Evolutionary conservation across 192 early-diverging fungal species (phyloP).

Genomic region (Umbelopsis isabellina): DNA sequence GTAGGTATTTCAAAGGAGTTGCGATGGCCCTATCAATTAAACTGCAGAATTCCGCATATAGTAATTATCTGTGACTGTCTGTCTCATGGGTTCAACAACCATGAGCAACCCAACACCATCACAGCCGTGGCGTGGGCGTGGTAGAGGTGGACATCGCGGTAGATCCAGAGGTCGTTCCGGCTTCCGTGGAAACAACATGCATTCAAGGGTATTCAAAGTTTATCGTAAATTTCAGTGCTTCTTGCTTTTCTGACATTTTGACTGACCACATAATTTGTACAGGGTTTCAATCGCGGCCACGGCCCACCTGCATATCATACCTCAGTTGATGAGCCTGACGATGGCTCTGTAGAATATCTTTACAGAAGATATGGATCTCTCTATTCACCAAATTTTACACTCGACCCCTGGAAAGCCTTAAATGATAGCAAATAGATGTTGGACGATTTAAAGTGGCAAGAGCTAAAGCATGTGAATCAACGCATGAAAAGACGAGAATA

Average conservation of each 20-base stretch:
- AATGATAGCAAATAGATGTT: too few species aligned
- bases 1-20: too few species aligned
- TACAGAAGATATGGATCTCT: slow-evolving; percentile 1
- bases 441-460: too few species aligned
- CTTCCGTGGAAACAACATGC: background rate
- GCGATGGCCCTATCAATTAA: too few species aligned
- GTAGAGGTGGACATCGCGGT: slow-evolving; percentile 13
- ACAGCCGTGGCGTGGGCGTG: background rate
- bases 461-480: too few species aligned
- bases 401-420: background rate
- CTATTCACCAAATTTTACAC: slow-evolving; percentile 12
- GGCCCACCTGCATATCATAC: background rate
- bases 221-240: background rate
- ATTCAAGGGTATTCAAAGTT: background rate
- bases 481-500: too few species aligned
- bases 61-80: background rate
- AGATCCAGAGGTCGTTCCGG: background rate
- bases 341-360: background rate
- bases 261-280: background rate
- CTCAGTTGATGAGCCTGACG: background rate
- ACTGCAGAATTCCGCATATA: background rate
- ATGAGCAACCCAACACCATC: slow-evolving; percentile 1
- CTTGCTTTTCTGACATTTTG: background rate
- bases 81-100: background rate
- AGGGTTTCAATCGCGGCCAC: too few species aligned